Percentiles rank a stretch among this genome's conserved stretches.
phyloP scores from a whole-genome alignment of 2,329 filamentous ascomycete genomes.

The Paraconiothyrium sp. region DNA sequence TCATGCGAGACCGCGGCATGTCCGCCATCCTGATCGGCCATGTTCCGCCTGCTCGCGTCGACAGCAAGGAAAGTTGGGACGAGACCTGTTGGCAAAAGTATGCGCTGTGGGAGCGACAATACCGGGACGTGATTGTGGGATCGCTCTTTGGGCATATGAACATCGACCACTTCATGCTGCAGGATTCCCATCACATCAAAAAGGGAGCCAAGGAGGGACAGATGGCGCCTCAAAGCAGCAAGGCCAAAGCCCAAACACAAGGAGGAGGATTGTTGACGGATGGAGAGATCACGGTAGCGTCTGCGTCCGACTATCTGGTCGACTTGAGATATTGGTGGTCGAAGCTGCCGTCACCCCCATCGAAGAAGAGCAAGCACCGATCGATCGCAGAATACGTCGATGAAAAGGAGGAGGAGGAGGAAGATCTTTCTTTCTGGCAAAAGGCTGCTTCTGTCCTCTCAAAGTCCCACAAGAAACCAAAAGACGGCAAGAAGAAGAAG shows the following conservation, averaged over 20 bases:
- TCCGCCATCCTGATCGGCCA: constrained; percentile 96
- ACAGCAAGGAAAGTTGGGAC: constrained; percentile 89
- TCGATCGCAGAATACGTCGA: constrained; percentile 21
- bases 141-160: constrained; percentile 97
- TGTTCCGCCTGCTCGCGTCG: constrained; percentile 87
- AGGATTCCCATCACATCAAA: constrained; percentile 82
- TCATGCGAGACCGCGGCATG: constrained; percentile 83
- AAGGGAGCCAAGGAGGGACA: constrained; percentile 60
- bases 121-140: constrained; percentile 85
- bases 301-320: constrained; percentile 81
- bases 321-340: constrained; percentile 83
- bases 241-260: constrained; percentile 55
- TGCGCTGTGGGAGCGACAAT: constrained; percentile 87
- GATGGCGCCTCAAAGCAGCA: constrained; percentile 48
- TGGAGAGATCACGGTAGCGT: constrained; percentile 68
- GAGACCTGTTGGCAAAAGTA: constrained; percentile 99
- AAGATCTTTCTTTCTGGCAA: constrained; percentile 30
- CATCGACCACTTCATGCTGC: constrained; percentile 94
- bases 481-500: constrained; percentile 58
- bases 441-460: constrained; percentile 29
- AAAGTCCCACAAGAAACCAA: constrained; percentile 36
- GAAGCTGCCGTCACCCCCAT: constrained; percentile 66
- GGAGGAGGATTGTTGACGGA: constrained; percentile 39
- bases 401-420: constrained; percentile 26
- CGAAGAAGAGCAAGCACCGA: constrained; percentile 25